Conservation (phyloP, 208 protist genomes). For the Leptomonas pyrrhocoris region DNA sequence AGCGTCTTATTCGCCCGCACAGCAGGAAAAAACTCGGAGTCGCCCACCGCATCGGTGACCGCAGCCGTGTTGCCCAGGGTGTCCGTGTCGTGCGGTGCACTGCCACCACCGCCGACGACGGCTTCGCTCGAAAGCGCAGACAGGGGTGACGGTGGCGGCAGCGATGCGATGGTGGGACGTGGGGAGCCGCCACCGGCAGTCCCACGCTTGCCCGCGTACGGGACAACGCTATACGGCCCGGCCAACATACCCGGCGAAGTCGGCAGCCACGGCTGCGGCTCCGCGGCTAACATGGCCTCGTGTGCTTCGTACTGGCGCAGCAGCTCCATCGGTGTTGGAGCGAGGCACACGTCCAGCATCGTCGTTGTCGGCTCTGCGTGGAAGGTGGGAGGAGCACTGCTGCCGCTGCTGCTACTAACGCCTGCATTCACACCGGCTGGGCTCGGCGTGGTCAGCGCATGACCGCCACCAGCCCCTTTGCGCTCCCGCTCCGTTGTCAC, state of each 20-base stretch:
- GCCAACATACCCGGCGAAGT: conserved; percentile 4
- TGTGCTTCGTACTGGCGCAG: conserved; percentile 53
- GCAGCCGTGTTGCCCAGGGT: neutral
- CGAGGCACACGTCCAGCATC: conserved; percentile 66
- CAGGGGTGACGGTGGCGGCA: neutral
- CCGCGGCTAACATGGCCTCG: conserved; percentile 33
- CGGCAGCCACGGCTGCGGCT: conserved; percentile 19
- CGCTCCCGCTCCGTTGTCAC: conserved; percentile 55
- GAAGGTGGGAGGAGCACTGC: neutral
- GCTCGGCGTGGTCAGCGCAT: neutral
- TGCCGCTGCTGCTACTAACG: conserved; percentile 2
- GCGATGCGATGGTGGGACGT: conserved; percentile 1
- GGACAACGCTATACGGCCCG: conserved; percentile 29
- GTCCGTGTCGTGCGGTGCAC: neutral
- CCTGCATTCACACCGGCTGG: neutral
- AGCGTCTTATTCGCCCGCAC: conserved; percentile 20
- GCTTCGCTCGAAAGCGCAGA: neutral
- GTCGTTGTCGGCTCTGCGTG: conserved; percentile 8
- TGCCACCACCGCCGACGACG: neutral
- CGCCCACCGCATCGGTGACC: conserved; percentile 20
- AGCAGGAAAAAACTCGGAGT: conserved; percentile 32
- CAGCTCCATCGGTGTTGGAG: conserved; percentile 53
- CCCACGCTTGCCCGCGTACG: conserved; percentile 17
- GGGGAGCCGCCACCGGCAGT: conserved; percentile 3
- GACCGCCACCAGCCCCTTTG: conserved; percentile 7